These are phyloP conservation scores for Hanseniaspora singularis DNA, from an alignment of 805 yeast genomes.

Conservation along the genomic window DNA sequence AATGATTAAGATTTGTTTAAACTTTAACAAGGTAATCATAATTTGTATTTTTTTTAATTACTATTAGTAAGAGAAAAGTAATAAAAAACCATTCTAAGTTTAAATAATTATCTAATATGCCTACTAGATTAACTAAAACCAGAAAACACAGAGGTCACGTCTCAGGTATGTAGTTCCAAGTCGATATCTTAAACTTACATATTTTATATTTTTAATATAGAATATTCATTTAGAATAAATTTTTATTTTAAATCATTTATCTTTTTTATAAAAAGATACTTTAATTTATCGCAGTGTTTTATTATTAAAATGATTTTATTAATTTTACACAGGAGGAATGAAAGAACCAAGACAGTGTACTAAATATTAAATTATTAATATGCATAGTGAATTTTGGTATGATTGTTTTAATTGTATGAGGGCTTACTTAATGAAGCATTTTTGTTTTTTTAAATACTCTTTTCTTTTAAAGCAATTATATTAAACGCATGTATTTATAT, in stretches of 20 bases:
- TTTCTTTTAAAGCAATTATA: constrained; percentile 5
- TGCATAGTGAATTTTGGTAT: neutral
- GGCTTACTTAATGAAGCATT: neutral
- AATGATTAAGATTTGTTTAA: too few relatives aligned
- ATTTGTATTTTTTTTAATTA: too few relatives aligned
- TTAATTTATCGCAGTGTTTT: neutral
- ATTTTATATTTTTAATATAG: too few relatives aligned
- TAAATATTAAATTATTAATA: neutral
- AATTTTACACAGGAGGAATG: constrained; percentile 26
- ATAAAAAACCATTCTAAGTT: constrained; percentile 1
- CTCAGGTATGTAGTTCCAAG: constrained; percentile 65
- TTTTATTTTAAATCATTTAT: too few relatives aligned
- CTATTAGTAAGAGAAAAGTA: neutral
- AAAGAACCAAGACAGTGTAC: constrained; percentile 30
- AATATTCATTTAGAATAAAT: neutral
- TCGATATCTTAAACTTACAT: constrained; percentile 3
- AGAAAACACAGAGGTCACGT: constrained; percentile 99
- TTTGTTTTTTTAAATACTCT: neutral
- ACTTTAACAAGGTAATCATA: too few relatives aligned
- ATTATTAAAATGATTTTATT: neutral
- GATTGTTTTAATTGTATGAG: neutral
- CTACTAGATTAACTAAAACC: constrained; percentile 98
- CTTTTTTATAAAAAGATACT: too few relatives aligned
- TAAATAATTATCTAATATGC: constrained; percentile 46
- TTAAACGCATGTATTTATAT: neutral